Percentiles rank a stretch among this genome's conserved stretches.
phyloP scores from a whole-genome alignment of 768 basidiomycete species.

The Lactifluus hygrophoroides region DNA sequence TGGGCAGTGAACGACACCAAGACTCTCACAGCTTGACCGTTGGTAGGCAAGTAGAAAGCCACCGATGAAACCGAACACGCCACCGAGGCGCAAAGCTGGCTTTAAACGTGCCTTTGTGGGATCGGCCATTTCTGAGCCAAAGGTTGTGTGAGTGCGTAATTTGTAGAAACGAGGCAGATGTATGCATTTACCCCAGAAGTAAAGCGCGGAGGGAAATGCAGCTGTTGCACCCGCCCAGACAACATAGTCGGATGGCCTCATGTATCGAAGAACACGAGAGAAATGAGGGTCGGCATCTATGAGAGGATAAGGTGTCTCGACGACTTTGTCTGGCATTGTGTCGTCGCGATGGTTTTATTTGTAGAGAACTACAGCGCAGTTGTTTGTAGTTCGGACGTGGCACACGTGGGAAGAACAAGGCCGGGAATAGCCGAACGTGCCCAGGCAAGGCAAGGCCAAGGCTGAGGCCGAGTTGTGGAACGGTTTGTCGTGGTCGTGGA shows the following conservation, averaged over 20 bases:
- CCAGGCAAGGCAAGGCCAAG: background rate
- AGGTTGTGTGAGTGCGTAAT: constrained; percentile 19
- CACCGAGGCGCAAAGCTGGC: constrained; percentile 45
- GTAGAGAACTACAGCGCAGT: too few species aligned
- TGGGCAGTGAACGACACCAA: constrained; percentile 5
- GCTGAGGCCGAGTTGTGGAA: too few species aligned
- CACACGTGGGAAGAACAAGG: constrained; percentile 8
- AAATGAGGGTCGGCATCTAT: constrained; percentile 93
- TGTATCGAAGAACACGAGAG: constrained; percentile 77
- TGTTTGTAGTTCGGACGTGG: background rate
- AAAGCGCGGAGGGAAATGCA: constrained; percentile 73
- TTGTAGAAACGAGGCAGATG: constrained; percentile 7
- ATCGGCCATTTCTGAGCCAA: constrained; percentile 38
- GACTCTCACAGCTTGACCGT: constrained; percentile 73
- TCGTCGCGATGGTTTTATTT: background rate
- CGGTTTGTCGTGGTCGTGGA: too few species aligned
- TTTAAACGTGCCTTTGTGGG: constrained; percentile 32
- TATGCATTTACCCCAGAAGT: constrained; percentile 57
- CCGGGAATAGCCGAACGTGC: constrained; percentile 9
- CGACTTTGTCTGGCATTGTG: constrained; percentile 45
- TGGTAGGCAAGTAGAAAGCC: constrained; percentile 95
- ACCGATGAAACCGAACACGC: constrained; percentile 75
- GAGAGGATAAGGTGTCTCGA: constrained; percentile 71
- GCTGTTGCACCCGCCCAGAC: constrained; percentile 74
- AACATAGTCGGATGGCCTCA: constrained; percentile 82